Evolutionary conservation across 2,329 filamentous ascomycete species (phyloP).

Genomic region (Xylariaceae sp.): DNA sequence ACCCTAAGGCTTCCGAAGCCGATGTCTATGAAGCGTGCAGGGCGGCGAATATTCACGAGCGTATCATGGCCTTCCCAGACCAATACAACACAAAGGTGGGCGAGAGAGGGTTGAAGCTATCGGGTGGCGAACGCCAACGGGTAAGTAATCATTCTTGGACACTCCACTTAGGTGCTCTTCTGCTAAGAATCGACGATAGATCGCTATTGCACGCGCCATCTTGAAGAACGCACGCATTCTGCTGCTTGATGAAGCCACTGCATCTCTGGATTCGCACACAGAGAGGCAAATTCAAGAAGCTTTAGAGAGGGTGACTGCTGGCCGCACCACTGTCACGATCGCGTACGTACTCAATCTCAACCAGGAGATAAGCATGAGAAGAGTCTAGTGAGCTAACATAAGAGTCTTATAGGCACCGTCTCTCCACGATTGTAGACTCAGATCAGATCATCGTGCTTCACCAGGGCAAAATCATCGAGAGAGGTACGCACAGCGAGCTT

Average conservation of each 20-base stretch:
- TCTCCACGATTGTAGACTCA: conserved; percentile 63
- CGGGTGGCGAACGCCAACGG: conserved; percentile 67
- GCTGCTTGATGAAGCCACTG: conserved; percentile 75
- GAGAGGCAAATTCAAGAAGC: conserved; percentile 64
- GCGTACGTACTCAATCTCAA: conserved; percentile 44
- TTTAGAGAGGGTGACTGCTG: conserved; percentile 54
- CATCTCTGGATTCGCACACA: conserved; percentile 69
- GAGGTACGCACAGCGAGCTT: conserved; percentile 57
- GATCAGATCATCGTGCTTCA: conserved; percentile 63
- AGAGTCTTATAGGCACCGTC: conserved; percentile 51
- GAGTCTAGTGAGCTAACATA: conserved; percentile 2
- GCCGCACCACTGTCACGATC: conserved; percentile 60
- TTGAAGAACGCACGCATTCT: conserved; percentile 74
- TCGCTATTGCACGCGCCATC: conserved; percentile 68
- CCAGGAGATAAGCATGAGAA: neutral
- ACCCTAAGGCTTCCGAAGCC: conserved; percentile 59
- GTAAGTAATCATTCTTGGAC: conserved; percentile 40
- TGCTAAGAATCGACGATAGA: conserved; percentile 30
- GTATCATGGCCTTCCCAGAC: conserved; percentile 61
- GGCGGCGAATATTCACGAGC: conserved; percentile 64
- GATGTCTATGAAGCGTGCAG: conserved; percentile 62
- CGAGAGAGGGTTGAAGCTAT: conserved; percentile 48
- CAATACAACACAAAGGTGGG: conserved; percentile 44
- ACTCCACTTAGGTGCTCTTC: neutral
- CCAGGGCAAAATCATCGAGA: conserved; percentile 57